A percentile compares a stretch with the other conserved stretches of the same genome.
Conservation (phyloP, 805 yeast genomes). For the Myxozyma geophila region DNA sequence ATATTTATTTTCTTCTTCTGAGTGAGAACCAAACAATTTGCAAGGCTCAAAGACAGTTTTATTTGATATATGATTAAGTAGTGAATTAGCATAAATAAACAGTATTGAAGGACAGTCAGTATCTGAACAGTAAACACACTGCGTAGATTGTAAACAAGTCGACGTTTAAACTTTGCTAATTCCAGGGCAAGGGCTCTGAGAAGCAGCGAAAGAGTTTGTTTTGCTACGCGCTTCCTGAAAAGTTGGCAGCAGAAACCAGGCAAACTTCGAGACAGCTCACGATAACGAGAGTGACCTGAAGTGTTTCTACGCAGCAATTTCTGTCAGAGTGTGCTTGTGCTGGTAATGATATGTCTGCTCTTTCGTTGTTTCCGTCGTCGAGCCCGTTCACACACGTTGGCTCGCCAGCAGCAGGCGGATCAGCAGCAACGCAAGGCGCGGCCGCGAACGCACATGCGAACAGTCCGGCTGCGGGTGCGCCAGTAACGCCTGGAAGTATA, state of each 20-base stretch:
- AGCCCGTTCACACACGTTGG: constrained; percentile 5
- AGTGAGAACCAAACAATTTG: no score
- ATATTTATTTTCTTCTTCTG: no score
- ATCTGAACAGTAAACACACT: not conserved
- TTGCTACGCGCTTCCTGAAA: constrained; percentile 1
- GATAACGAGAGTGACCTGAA: not conserved
- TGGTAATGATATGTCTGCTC: not conserved
- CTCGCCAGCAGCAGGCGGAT: not conserved
- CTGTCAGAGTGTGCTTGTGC: not conserved
- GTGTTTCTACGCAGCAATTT: not conserved
- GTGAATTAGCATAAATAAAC: not conserved
- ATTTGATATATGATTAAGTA: constrained; percentile 1
- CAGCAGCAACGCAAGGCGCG: not conserved
- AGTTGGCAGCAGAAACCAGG: not conserved
- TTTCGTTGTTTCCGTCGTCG: constrained; percentile 5
- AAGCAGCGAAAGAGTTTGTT: not conserved
- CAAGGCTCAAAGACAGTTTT: not conserved
- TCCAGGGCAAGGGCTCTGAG: not conserved
- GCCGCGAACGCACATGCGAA: not conserved
- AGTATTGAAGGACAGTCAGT: not conserved
- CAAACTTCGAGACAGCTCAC: not conserved
- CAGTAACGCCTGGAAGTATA: not conserved
- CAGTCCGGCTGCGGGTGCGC: not conserved
- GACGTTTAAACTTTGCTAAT: no score
- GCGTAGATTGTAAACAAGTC: no score